Evolutionary conservation across 495 filamentous ascomycete genomes (phyloP).

Genomic region (Penicillium paxilli): DNA sequence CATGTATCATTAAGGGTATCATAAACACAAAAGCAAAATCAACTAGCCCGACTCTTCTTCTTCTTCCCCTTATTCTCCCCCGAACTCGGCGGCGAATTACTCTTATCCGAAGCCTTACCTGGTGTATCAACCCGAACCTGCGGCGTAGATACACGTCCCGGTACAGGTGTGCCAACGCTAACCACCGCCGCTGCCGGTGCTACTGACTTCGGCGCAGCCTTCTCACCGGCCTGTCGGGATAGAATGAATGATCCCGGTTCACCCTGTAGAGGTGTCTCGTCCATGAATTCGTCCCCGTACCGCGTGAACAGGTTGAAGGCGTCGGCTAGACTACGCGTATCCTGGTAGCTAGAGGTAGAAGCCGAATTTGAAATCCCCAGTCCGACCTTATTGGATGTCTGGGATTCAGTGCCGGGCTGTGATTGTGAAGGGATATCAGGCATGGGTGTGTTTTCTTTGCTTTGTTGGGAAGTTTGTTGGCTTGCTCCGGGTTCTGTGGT

Average conservation of each 20-base stretch:
- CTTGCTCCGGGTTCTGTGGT: slow-evolving; percentile 27
- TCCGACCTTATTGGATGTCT: slow-evolving; percentile 34
- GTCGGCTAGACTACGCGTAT: slow-evolving; percentile 63
- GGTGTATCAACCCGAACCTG: slow-evolving; percentile 42
- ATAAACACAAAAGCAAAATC: slow-evolving; percentile 12
- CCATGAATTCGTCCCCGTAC: slow-evolving; percentile 80
- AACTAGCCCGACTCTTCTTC: slow-evolving; percentile 37
- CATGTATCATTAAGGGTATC: slow-evolving; percentile 28
- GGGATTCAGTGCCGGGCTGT: slow-evolving; percentile 17
- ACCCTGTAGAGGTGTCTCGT: slow-evolving; percentile 85
- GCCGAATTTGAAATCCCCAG: slow-evolving; percentile 38
- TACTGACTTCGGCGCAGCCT: slow-evolving; percentile 9
- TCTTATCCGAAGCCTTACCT: slow-evolving; percentile 34
- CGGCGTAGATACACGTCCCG: slow-evolving; percentile 33
- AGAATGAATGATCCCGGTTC: slow-evolving; percentile 85
- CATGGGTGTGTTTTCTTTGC: slow-evolving; percentile 63
- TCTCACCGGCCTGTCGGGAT: slow-evolving; percentile 44
- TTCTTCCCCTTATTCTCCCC: slow-evolving; percentile 36
- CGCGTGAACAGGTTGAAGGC: slow-evolving; percentile 63
- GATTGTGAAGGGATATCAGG: slow-evolving; percentile 41
- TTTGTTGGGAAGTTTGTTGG: slow-evolving; percentile 38
- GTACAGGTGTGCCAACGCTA: slow-evolving; percentile 13
- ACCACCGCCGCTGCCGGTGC: slow-evolving; percentile 12
- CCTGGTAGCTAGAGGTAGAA: slow-evolving; percentile 35
- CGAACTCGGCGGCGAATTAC: slow-evolving; percentile 25